Conservation (phyloP, 768 basidiomycete species). For the Amylocystis lapponica region DNA sequence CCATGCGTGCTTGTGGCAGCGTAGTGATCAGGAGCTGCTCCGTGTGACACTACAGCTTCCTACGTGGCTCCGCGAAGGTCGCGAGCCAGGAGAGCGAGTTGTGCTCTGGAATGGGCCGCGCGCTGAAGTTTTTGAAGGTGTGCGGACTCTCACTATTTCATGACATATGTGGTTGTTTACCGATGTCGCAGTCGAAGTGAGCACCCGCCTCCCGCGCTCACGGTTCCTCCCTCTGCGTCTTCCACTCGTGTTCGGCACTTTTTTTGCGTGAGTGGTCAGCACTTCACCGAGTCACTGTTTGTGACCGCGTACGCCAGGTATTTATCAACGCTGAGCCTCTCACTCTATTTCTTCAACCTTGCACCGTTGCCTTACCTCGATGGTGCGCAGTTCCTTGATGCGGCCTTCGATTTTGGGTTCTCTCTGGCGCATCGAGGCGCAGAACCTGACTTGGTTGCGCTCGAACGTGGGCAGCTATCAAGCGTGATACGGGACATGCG, state of each 20-base stretch:
- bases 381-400: constrained; percentile 53
- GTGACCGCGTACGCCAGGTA: constrained; percentile 37
- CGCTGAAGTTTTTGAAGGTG: constrained; percentile 62
- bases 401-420: constrained; percentile 15
- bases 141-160: constrained; percentile 5
- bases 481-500: neutral
- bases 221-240: constrained; percentile 32
- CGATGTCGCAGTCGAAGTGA: constrained; percentile 44
- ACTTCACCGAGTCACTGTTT: neutral
- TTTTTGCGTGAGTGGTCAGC: constrained; percentile 49
- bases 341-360: constrained; percentile 78
- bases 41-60: constrained; percentile 42
- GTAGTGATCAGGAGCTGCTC: constrained; percentile 44
- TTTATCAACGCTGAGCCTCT: constrained; percentile 59
- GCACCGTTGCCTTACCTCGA: constrained; percentile 71
- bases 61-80: constrained; percentile 3
- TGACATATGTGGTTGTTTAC: neutral
- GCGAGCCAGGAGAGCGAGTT: constrained; percentile 24
- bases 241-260: constrained; percentile 32
- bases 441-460: neutral
- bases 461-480: constrained; percentile 1
- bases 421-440: neutral
- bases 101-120: constrained; percentile 73
- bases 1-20: constrained; percentile 50
- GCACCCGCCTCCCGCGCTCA: constrained; percentile 41